Evolutionary conservation across 345 rosid species (phyloP).

Genomic region (Salix suchowensis): DNA sequence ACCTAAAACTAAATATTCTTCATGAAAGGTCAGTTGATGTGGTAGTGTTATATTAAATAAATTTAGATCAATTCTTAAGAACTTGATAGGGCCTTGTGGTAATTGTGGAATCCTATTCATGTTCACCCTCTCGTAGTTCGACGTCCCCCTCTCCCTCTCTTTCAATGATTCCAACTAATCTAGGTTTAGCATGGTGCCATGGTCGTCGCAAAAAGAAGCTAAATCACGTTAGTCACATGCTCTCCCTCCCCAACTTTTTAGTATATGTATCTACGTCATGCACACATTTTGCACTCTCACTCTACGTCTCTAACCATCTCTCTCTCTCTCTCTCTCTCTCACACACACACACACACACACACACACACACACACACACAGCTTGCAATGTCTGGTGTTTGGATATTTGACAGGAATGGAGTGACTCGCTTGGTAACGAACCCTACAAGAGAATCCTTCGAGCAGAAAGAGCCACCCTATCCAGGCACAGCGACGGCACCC

Average conservation of each 20-base stretch:
- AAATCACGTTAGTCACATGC: background rate
- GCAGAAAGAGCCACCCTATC: conserved; percentile 36
- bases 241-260: background rate
- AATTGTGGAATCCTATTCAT: background rate
- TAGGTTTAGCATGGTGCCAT: background rate
- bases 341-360: no score
- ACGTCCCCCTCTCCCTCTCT: background rate
- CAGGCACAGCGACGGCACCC: conserved; percentile 60
- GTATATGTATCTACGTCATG: background rate
- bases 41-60: no score
- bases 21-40: no score
- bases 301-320: background rate
- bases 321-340: background rate
- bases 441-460: conserved; percentile 64
- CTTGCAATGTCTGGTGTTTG: conserved; percentile 58
- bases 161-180: background rate
- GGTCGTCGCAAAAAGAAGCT: background rate
- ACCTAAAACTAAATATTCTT: no score
- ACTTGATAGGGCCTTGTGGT: background rate
- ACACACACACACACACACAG: no score
- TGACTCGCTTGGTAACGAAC: conserved; percentile 44
- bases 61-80: background rate
- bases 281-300: background rate
- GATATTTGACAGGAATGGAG: conserved; percentile 61
- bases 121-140: background rate